Conservation (phyloP, 805 yeast genomes). For the Phaffomyces opuntiae region DNA sequence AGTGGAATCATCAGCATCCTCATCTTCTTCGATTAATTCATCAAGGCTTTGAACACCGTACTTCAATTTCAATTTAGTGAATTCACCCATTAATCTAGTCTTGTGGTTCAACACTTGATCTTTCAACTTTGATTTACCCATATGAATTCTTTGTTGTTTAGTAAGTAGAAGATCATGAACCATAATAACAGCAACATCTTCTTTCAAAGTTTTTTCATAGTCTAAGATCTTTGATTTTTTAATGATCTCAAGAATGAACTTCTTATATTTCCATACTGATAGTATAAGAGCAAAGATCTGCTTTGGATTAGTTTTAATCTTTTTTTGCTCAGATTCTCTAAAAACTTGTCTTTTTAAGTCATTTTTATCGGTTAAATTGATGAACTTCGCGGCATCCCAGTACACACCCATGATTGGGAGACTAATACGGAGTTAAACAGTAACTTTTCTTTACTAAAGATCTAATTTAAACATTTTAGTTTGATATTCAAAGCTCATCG, state of each 20-base stretch:
- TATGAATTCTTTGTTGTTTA: constrained; percentile 72
- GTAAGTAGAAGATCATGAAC: constrained; percentile 79
- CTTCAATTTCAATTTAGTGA: constrained; percentile 68
- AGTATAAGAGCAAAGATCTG: constrained; percentile 80
- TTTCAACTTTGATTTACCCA: constrained; percentile 83
- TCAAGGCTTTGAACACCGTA: constrained; percentile 52
- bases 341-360: constrained; percentile 28
- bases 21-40: constrained; percentile 33
- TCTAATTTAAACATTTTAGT: neutral
- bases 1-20: constrained; percentile 31
- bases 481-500: neutral
- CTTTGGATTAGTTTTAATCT: constrained; percentile 62
- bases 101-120: constrained; percentile 73
- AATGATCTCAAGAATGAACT: constrained; percentile 55
- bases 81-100: constrained; percentile 76
- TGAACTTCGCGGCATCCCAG: constrained; percentile 8
- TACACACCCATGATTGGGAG: constrained; percentile 3
- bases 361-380: constrained; percentile 3
- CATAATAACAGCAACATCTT: constrained; percentile 51
- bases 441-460: neutral
- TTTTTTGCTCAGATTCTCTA: constrained; percentile 38
- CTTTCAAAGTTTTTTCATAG: constrained; percentile 44
- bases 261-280: constrained; percentile 68
- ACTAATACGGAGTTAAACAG: no score
- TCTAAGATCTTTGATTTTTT: constrained; percentile 60